A percentile compares a stretch with the other conserved stretches of the same genome.
Conservation (phyloP, 176 grass and related monocot genomes). For the Panicum miliaceum region DNA sequence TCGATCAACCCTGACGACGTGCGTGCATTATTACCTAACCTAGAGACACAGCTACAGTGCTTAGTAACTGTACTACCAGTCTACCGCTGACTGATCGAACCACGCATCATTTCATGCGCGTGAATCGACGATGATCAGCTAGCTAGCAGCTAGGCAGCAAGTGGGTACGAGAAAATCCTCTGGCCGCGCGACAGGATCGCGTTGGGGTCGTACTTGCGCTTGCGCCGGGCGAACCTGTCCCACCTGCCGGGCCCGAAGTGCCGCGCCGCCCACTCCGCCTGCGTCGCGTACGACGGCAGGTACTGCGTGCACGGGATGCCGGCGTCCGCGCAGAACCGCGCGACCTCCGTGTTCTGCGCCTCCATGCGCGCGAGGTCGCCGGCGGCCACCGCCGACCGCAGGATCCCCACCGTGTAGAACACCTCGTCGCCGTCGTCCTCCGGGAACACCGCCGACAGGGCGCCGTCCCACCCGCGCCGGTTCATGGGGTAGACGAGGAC, state of each 20-base stretch:
- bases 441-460: slow-evolving; percentile 58
- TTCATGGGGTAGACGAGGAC: slow-evolving; percentile 82
- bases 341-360: slow-evolving; percentile 62
- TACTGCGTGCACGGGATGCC: slow-evolving; percentile 66
- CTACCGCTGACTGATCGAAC: no score
- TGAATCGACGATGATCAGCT: background rate
- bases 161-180: slow-evolving; percentile 62
- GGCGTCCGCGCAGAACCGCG: slow-evolving; percentile 51
- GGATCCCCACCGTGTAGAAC: slow-evolving; percentile 73
- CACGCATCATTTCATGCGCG: background rate
- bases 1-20: no score
- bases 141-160: background rate
- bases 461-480: slow-evolving; percentile 59
- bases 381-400: slow-evolving; percentile 39
- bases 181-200: slow-evolving; percentile 68
- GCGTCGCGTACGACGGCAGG: slow-evolving; percentile 56
- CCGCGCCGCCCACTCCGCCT: slow-evolving; percentile 63
- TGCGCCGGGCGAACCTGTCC: slow-evolving; percentile 49
- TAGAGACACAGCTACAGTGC: background rate
- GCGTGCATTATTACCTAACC: no score
- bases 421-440: slow-evolving; percentile 60
- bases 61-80: background rate
- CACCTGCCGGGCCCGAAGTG: slow-evolving; percentile 70
- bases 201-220: slow-evolving; percentile 68
- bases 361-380: slow-evolving; percentile 47